A percentile compares a stretch with the other conserved stretches of the same genome.
Evolutionary conservation across 2,329 filamentous ascomycete species (phyloP).

Genomic region (Penicillium nordicum): DNA sequence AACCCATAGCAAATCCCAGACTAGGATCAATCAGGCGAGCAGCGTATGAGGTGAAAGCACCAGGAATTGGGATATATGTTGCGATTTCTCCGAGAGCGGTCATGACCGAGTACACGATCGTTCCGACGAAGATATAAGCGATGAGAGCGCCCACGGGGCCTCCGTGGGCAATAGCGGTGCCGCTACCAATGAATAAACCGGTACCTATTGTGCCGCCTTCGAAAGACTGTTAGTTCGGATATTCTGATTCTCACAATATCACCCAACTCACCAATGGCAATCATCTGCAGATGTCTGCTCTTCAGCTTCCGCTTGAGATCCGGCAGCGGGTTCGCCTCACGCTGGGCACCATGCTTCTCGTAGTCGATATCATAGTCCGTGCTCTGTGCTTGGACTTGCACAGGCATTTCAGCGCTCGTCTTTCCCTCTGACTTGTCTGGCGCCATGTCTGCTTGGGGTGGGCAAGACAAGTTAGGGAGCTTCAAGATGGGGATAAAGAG

Average conservation of each 20-base stretch:
- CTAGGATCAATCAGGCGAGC: conserved; percentile 69
- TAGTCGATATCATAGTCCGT: conserved; percentile 32
- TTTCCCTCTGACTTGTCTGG: conserved; percentile 24
- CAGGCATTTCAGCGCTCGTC: conserved; percentile 24
- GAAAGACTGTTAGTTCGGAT: neutral
- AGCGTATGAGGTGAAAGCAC: conserved; percentile 72
- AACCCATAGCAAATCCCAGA: conserved; percentile 72
- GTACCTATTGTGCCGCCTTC: conserved; percentile 65
- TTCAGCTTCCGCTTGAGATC: conserved; percentile 73
- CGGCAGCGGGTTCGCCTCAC: conserved; percentile 59
- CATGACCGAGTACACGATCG: conserved; percentile 74
- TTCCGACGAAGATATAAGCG: conserved; percentile 66
- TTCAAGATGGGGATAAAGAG: neutral
- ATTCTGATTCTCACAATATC: neutral
- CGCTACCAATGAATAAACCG: conserved; percentile 67
- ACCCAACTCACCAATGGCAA: conserved; percentile 77
- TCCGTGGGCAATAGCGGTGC: conserved; percentile 57
- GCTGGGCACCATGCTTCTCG: conserved; percentile 37
- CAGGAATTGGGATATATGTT: conserved; percentile 70
- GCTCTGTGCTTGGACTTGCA: conserved; percentile 17
- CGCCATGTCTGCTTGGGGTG: conserved; percentile 24
- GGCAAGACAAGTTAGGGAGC: neutral
- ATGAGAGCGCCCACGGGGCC: conserved; percentile 65
- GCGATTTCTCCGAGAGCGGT: conserved; percentile 64
- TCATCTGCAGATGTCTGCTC: conserved; percentile 92